Percentiles rank a stretch among this genome's conserved stretches.
Evolutionary conservation across 2,329 filamentous ascomycete genomes (phyloP).

Genomic region (Hymenoscyphus scutula): DNA sequence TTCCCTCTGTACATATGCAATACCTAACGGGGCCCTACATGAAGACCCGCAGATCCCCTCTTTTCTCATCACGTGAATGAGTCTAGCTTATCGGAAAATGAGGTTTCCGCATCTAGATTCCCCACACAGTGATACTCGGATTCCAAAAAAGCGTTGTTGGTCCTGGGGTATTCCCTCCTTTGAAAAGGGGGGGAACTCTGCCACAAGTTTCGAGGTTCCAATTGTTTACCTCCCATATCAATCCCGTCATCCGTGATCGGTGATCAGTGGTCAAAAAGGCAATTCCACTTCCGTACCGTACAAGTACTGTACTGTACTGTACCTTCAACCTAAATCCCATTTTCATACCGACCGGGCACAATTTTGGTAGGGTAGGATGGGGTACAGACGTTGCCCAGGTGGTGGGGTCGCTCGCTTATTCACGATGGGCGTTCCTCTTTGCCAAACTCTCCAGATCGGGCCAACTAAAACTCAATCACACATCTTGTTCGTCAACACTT

Average conservation of each 20-base stretch:
- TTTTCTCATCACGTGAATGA: not conserved
- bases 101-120: not conserved
- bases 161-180: not conserved
- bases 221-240: not conserved
- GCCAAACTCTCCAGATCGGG: constrained; percentile 8
- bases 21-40: not conserved
- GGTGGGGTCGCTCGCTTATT: not conserved
- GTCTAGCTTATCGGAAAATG: not conserved
- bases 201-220: not conserved
- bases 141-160: not conserved
- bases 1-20: not conserved
- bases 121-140: not conserved
- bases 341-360: not conserved
- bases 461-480: constrained; percentile 9
- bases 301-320: no score
- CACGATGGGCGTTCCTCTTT: constrained; percentile 10
- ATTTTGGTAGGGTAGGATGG: not conserved
- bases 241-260: not conserved
- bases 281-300: not conserved
- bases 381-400: not conserved
- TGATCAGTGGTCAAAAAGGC: not conserved
- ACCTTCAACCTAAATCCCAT: no score
- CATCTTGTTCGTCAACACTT: constrained; percentile 5
- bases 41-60: not conserved
- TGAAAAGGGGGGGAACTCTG: no score